Base-by-base conservation (phyloP, 495 filamentous ascomycete genomes). In the Penicillium parvum region DNA sequence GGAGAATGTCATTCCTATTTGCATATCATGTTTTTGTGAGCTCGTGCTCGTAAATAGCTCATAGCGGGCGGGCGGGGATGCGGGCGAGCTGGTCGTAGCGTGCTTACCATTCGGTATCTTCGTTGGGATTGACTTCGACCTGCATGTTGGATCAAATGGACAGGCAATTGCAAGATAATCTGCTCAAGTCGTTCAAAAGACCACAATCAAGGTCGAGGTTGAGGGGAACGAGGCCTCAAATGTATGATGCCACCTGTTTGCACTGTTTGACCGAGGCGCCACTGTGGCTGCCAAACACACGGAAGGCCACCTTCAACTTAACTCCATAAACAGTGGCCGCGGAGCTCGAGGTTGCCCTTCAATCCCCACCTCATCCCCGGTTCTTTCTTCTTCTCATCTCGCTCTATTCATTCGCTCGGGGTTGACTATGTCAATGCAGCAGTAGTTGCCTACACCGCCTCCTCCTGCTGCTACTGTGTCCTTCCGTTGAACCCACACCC, bases 1-100 rank as follows among this genome's bases (percentile, higher is more conserved):
- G 88, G 36, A 99, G 86, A 57, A 99, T 99, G 48, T 99, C 92
- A 58, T 99, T 99, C 91, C 90, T 96, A 60, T 38, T 44, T 30
- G 1, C 4, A 33, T 28, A 12, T 5, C 16, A 37, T 38, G 15
- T 36, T 25, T 15, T 22, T 49, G 47, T 49, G 18, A 42, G 25
- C 40, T 7, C 27, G 20, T 33, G 16, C 33, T 18, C 15, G 32
- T 43, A 27, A 26, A 47, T 50, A 50, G 37, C 35, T 49, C 33
- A 17, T 39, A 16, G 30, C n/a, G 27, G 16, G 45, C 33, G 43
- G 47, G 43, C 42, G 37, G 16, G 52, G 23, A 49, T 44, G 20
- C 37, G 29, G 33, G 45, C 29, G 34, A 43, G 37, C 11, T 32
- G 33, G 16, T 23, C 20, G n/a, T 26, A 11, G 8, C 14, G 21